Evolutionary conservation across 805 yeast species (phyloP).

Genomic region (Barnettozyma populi): DNA sequence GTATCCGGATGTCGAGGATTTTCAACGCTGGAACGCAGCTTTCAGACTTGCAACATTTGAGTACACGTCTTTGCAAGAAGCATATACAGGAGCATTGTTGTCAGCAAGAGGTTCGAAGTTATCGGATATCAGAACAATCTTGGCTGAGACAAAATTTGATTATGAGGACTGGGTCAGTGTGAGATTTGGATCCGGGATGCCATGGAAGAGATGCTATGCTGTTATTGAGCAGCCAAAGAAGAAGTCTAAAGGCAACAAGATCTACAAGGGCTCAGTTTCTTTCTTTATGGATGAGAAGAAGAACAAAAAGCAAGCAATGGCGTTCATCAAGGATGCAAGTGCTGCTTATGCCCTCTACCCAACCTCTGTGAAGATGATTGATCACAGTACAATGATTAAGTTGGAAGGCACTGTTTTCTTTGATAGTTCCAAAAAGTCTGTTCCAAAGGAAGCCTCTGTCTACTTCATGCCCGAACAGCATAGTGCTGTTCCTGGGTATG

Average conservation of each 20-base stretch:
- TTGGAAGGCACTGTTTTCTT: slow-evolving; percentile 76
- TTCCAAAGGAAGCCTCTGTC: slow-evolving; percentile 52
- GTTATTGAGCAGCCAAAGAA: slow-evolving; percentile 69
- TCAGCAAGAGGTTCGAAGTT: slow-evolving; percentile 87
- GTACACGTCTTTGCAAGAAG: slow-evolving; percentile 80
- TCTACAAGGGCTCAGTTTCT: slow-evolving; percentile 32
- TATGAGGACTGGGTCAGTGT: slow-evolving; percentile 96
- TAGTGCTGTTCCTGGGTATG: slow-evolving; percentile 78
- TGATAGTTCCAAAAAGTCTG: slow-evolving; percentile 40
- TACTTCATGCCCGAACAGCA: slow-evolving; percentile 82
- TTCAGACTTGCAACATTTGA: slow-evolving; percentile 78
- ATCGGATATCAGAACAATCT: slow-evolving; percentile 78
- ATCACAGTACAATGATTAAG: slow-evolving; percentile 83
- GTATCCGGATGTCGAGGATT: slow-evolving; percentile 58
- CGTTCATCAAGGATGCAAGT: slow-evolving; percentile 62
- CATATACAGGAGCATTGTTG: slow-evolving; percentile 90
- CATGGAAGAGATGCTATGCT: slow-evolving; percentile 93
- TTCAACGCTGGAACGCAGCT: slow-evolving; percentile 77
- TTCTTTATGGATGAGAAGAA: slow-evolving; percentile 80
- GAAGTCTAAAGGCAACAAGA: slow-evolving; percentile 39
- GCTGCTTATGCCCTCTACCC: slow-evolving; percentile 92
- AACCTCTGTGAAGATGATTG: slow-evolving; percentile 72
- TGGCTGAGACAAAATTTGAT: slow-evolving; percentile 78
- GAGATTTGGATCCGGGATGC: slow-evolving; percentile 95
- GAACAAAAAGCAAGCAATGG: slow-evolving; percentile 70